Evolutionary conservation across 257 asterid genomes (phyloP).

Genomic region (Eustoma russellianum): DNA sequence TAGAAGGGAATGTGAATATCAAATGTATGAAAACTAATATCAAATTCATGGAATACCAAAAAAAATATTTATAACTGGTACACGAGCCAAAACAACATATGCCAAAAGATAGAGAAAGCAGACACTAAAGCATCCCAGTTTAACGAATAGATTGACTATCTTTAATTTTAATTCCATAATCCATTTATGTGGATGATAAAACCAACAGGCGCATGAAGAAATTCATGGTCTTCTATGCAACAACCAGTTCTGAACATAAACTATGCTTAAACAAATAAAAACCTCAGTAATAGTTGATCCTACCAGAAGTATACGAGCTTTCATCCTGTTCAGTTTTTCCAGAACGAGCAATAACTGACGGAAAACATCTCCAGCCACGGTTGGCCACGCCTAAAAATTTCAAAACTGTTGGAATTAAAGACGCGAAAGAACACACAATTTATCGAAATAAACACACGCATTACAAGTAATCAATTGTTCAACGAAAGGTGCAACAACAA

Average conservation of each 20-base stretch:
- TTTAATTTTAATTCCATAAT: not conserved
- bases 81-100: too few relatives aligned
- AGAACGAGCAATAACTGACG: slow-evolving; percentile 28
- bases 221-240: not conserved
- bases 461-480: too few relatives aligned
- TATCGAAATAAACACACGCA: not conserved
- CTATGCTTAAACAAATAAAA: not conserved
- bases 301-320: slow-evolving; percentile 43
- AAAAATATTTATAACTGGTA: not conserved
- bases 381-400: slow-evolving; percentile 31
- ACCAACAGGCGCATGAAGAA: not conserved
- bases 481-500: not conserved
- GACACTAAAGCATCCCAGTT: too few relatives aligned
- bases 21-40: not conserved
- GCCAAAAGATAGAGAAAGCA: too few relatives aligned
- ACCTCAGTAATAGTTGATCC: slow-evolving; percentile 6
- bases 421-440: not conserved
- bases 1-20: too few relatives aligned
- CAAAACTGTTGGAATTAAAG: not conserved
- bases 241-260: not conserved
- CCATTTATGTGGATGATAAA: not conserved
- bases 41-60: not conserved
- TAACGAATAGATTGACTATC: too few relatives aligned
- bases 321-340: slow-evolving; percentile 55
- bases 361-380: slow-evolving; percentile 21